These are phyloP conservation scores for Eutrema yunnanense DNA, from an alignment of 345 rosid species.

Conservation along the genomic window DNA sequence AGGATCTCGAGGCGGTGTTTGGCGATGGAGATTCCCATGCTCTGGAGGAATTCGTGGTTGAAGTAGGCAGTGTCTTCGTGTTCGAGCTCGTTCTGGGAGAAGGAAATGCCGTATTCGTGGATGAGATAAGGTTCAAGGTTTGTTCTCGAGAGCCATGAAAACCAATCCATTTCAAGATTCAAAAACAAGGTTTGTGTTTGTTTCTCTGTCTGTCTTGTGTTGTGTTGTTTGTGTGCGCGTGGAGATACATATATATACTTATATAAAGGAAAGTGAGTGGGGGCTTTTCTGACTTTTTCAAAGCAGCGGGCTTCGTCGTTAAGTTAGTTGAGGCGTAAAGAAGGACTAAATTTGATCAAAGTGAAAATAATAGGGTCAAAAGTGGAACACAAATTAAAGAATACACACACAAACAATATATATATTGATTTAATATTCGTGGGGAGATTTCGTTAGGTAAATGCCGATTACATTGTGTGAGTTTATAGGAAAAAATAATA, in stretches of 20 bases:
- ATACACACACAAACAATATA: background rate
- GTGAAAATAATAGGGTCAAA: slow-evolving; percentile 4
- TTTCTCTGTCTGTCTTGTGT: background rate
- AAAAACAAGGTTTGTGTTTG: background rate
- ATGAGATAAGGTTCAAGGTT: slow-evolving; percentile 66
- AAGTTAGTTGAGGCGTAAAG: slow-evolving; percentile 30
- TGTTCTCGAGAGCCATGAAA: slow-evolving; percentile 82
- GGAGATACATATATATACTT: slow-evolving; percentile 1
- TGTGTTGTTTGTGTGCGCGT: background rate
- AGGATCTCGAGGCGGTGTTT: slow-evolving; percentile 93
- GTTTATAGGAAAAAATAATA: background rate
- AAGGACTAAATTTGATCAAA: background rate
- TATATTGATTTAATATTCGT: background rate
- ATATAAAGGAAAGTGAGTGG: background rate
- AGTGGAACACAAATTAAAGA: background rate
- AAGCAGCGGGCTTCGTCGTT: slow-evolving; percentile 31
- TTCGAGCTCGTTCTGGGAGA: slow-evolving; percentile 78
- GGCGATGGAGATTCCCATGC: slow-evolving; percentile 94
- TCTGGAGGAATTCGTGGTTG: slow-evolving; percentile 92
- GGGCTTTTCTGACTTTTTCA: background rate
- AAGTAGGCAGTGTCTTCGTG: slow-evolving; percentile 72
- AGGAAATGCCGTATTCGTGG: slow-evolving; percentile 67
- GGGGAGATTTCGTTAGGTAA: background rate
- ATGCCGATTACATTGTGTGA: background rate
- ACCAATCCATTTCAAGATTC: slow-evolving; percentile 65